phyloP scores from a whole-genome alignment of 2,329 filamentous ascomycete species.

The Exophiala viscosa region DNA sequence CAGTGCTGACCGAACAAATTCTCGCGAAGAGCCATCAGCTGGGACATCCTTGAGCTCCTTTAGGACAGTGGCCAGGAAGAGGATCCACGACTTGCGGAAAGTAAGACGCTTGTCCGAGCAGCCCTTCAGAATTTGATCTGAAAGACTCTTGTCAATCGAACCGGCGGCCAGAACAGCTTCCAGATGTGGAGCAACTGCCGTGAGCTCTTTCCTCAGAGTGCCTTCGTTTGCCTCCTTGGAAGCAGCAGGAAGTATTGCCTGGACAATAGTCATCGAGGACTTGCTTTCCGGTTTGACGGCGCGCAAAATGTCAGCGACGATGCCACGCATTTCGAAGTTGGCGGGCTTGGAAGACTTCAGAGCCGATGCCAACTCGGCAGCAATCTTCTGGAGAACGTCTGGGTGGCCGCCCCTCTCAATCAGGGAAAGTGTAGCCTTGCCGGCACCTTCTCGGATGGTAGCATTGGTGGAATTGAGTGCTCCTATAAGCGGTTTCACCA shows the following conservation, averaged over 20 bases:
- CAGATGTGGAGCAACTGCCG: conserved; percentile 64
- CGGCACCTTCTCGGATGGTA: conserved; percentile 68
- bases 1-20: conserved; percentile 50
- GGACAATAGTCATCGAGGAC: conserved; percentile 64
- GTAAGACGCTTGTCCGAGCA: conserved; percentile 78
- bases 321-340: conserved; percentile 75
- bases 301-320: conserved; percentile 77
- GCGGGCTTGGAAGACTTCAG: conserved; percentile 81
- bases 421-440: conserved; percentile 70
- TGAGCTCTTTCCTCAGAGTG: conserved; percentile 72
- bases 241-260: conserved; percentile 64
- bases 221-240: conserved; percentile 85
- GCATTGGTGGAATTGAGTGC: conserved; percentile 88
- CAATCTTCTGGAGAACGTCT: conserved; percentile 60
- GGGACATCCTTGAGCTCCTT: conserved; percentile 32
- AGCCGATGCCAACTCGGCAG: conserved; percentile 73
- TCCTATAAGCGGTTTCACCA: conserved; percentile 83
- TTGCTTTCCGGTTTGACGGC: conserved; percentile 58
- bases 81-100: conserved; percentile 74
- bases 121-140: conserved; percentile 75
- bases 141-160: conserved; percentile 61
- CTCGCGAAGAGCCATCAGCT: conserved; percentile 38
- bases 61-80: conserved; percentile 37
- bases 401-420: conserved; percentile 60
- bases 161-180: conserved; percentile 59